phyloP scores from a whole-genome alignment of 805 yeast genomes.

The Lipomyces lipofer region DNA sequence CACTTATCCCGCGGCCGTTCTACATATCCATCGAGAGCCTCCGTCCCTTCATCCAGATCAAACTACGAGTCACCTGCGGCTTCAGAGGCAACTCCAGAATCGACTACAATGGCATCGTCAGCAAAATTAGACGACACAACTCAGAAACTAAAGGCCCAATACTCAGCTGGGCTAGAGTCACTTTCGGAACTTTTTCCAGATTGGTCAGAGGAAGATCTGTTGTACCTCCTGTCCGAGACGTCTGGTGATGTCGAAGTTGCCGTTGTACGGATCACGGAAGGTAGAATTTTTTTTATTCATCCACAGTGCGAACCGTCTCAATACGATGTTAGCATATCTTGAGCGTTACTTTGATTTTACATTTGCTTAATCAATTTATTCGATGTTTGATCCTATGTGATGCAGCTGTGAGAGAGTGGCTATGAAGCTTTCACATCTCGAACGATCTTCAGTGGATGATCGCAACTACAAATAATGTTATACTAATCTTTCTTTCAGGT shows the following conservation, averaged over 20 bases:
- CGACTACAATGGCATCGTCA: conserved; percentile 13
- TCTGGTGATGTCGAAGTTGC: conserved; percentile 71
- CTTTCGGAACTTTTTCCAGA: conserved; percentile 89
- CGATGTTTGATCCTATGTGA: background rate
- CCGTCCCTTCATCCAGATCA: conserved; percentile 18
- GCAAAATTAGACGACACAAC: conserved; percentile 34
- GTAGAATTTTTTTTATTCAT: conserved; percentile 12
- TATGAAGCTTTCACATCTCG: no score
- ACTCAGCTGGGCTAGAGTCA: conserved; percentile 47
- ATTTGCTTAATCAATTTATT: background rate
- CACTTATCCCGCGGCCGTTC: conserved; percentile 28
- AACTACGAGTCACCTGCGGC: conserved; percentile 5
- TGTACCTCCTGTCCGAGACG: conserved; percentile 71
- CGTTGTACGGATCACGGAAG: conserved; percentile 84
- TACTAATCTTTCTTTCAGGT: conserved; percentile 39
- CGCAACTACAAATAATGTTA: background rate
- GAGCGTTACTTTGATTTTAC: background rate
- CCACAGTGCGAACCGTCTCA: no score
- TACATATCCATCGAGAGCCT: conserved; percentile 6
- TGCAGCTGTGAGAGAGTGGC: no score
- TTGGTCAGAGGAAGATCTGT: conserved; percentile 86
- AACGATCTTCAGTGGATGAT: background rate
- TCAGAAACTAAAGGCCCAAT: conserved; percentile 40
- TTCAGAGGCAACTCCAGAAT: conserved; percentile 3
- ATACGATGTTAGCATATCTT: no score